Conservation (phyloP, 2,329 filamentous ascomycete species). For the Hymenoscyphus repandus region DNA sequence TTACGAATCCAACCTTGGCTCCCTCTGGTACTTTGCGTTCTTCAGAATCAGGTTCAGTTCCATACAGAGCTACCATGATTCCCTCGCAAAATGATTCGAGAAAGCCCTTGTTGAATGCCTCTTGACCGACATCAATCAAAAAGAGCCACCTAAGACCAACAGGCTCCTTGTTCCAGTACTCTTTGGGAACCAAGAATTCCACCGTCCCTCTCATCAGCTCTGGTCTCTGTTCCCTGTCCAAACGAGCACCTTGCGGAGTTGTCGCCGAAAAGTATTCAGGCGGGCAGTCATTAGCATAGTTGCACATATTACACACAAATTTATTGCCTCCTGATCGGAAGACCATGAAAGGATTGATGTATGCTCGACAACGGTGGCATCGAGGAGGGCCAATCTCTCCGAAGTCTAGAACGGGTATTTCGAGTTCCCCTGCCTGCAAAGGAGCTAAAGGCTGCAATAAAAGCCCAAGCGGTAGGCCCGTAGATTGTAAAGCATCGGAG, state of each 20-base stretch:
- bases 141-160: constrained; percentile 86
- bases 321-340: constrained; percentile 93
- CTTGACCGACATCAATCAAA: constrained; percentile 87
- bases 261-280: constrained; percentile 91
- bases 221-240: constrained; percentile 82
- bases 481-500: constrained; percentile 72
- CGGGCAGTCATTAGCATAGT: constrained; percentile 90
- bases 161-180: constrained; percentile 96
- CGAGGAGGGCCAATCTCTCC: constrained; percentile 84
- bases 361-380: constrained; percentile 87
- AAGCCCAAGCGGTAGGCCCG: constrained; percentile 80
- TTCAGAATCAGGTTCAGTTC: constrained; percentile 49
- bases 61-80: constrained; percentile 79
- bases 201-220: constrained; percentile 90
- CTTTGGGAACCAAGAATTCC: constrained; percentile 94
- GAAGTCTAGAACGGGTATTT: constrained; percentile 91
- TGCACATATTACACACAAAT: constrained; percentile 97
- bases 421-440: constrained; percentile 75
- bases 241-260: constrained; percentile 76
- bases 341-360: constrained; percentile 99
- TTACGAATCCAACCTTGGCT: constrained; percentile 88
- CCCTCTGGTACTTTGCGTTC: constrained; percentile 64
- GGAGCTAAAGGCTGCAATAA: constrained; percentile 83
- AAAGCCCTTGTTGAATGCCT: constrained; percentile 86
- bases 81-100: constrained; percentile 87